These are phyloP conservation scores for Prunella vulgaris DNA, from an alignment of 257 asterid species.

Conservation along the genomic window DNA sequence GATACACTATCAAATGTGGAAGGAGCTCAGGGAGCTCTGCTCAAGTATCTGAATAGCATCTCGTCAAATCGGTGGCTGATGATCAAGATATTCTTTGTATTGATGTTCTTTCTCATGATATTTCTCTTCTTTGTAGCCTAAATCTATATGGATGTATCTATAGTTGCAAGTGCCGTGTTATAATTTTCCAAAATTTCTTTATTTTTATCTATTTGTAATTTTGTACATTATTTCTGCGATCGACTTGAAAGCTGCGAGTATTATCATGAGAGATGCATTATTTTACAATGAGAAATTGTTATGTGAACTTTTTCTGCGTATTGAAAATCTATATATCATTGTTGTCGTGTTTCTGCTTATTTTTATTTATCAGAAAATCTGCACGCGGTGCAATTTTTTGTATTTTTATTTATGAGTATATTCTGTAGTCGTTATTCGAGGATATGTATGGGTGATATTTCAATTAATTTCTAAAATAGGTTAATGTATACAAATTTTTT, in stretches of 20 bases:
- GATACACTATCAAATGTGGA: constrained; percentile 78
- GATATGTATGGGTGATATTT: too few relatives aligned
- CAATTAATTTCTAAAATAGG: too few relatives aligned
- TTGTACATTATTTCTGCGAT: constrained; percentile 15
- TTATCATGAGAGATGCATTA: background rate
- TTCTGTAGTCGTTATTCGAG: too few relatives aligned
- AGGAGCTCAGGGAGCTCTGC: constrained; percentile 84
- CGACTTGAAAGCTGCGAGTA: constrained; percentile 20
- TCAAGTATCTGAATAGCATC: constrained; percentile 84
- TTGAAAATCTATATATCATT: too few relatives aligned
- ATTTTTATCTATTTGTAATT: background rate
- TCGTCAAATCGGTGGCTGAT: constrained; percentile 94
- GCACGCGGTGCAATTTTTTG: too few relatives aligned
- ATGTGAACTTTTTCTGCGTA: background rate
- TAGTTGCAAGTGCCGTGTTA: constrained; percentile 1
- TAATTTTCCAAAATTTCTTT: background rate
- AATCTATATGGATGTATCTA: background rate
- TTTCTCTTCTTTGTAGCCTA: constrained; percentile 89
- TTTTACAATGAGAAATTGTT: background rate
- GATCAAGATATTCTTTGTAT: constrained; percentile 89
- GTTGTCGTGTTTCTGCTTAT: too few relatives aligned
- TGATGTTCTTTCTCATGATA: constrained; percentile 81
- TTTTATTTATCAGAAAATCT: too few relatives aligned
- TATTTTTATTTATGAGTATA: too few relatives aligned
- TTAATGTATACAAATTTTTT: too few relatives aligned